Evolutionary conservation across 1,284 basidiomycete species (phyloP).

Genomic region (Papiliotrema nemorosa): DNA sequence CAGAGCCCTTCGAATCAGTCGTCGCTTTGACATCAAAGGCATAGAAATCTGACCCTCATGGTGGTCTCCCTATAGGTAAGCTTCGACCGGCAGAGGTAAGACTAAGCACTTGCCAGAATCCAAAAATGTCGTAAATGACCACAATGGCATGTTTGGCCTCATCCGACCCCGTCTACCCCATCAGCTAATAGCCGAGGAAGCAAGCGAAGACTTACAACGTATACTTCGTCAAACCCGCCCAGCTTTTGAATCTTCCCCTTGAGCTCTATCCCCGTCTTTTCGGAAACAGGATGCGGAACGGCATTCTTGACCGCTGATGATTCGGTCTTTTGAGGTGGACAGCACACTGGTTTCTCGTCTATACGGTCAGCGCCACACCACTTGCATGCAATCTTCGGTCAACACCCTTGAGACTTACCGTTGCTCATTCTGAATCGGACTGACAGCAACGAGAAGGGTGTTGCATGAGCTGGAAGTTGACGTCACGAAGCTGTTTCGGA

Average conservation of each 20-base stretch:
- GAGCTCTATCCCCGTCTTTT: slow-evolving; percentile 19
- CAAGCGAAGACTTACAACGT: slow-evolving; percentile 22
- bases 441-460: too few relatives aligned
- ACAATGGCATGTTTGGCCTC: slow-evolving; percentile 36
- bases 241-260: slow-evolving; percentile 24
- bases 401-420: too few relatives aligned
- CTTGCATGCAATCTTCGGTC: too few relatives aligned
- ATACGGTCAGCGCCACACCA: too few relatives aligned
- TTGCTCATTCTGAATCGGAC: too few relatives aligned
- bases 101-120: slow-evolving; percentile 33
- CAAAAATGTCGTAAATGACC: slow-evolving; percentile 39
- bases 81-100: background rate
- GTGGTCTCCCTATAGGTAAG: slow-evolving; percentile 39
- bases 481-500: too few relatives aligned
- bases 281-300: slow-evolving; percentile 30
- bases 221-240: slow-evolving; percentile 36
- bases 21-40: background rate
- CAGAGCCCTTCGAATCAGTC: slow-evolving; percentile 25
- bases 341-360: slow-evolving; percentile 17
- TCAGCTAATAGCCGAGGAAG: background rate
- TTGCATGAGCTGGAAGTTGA: too few relatives aligned
- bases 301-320: slow-evolving; percentile 28
- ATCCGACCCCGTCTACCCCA: slow-evolving; percentile 30
- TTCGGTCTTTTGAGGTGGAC: slow-evolving; percentile 27
- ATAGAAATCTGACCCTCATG: slow-evolving; percentile 17